phyloP scores from a whole-genome alignment of 164 flowering plant species.

The Vitis rotundifolia region DNA sequence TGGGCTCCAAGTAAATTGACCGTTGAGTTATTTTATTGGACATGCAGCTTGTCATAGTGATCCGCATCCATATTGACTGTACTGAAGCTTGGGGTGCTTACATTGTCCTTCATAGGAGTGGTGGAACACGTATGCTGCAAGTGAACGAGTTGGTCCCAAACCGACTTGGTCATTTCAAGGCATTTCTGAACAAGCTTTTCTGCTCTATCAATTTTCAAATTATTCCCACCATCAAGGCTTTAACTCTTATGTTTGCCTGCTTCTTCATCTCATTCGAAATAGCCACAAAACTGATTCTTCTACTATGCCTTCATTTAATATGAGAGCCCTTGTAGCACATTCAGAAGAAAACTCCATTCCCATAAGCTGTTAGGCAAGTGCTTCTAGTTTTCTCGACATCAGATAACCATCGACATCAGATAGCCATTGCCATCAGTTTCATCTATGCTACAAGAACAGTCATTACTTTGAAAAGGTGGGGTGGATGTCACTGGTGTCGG shows the following conservation, averaged over 20 bases:
- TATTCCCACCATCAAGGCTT: slow-evolving; percentile 41
- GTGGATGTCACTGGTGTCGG: slow-evolving; percentile 40
- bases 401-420: slow-evolving; percentile 81
- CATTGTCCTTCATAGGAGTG: too few species aligned
- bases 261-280: slow-evolving; percentile 67
- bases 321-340: slow-evolving; percentile 87
- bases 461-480: slow-evolving; percentile 51
- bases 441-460: slow-evolving; percentile 76
- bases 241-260: slow-evolving; percentile 34
- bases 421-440: too few species aligned
- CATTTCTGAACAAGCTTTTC: slow-evolving; percentile 80
- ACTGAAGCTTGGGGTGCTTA: too few species aligned
- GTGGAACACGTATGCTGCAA: too few species aligned
- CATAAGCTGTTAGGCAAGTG: slow-evolving; percentile 84
- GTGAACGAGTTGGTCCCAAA: too few species aligned
- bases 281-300: slow-evolving; percentile 89
- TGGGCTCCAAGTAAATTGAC: too few species aligned
- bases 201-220: slow-evolving; percentile 79
- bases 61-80: too few species aligned
- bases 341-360: slow-evolving; percentile 87
- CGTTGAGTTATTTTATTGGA: too few species aligned
- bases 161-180: slow-evolving; percentile 39
- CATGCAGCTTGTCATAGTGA: too few species aligned
- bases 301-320: slow-evolving; percentile 78
- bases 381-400: slow-evolving; percentile 88